These are phyloP conservation scores for Macrolepiota dolichaula DNA, from an alignment of 768 basidiomycete species.

Conservation along the genomic window DNA sequence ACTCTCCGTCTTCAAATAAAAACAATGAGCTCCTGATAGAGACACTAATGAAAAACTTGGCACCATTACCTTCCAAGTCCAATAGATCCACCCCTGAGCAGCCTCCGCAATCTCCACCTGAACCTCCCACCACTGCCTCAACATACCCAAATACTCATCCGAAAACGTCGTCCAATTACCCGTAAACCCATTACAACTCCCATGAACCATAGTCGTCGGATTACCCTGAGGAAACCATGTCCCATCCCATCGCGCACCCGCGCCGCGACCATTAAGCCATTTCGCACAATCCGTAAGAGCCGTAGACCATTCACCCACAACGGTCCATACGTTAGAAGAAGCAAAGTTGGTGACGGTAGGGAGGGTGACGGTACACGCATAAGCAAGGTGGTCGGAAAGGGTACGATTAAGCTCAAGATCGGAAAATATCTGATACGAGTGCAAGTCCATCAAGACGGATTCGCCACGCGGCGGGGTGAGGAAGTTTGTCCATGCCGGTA, in stretches of 20 bases:
- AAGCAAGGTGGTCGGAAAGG: conserved; percentile 57
- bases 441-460: conserved; percentile 66
- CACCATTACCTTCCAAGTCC: conserved; percentile 68
- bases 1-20: conserved; percentile 47
- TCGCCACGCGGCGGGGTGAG: conserved; percentile 48
- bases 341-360: conserved; percentile 33
- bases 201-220: conserved; percentile 38
- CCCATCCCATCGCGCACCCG: conserved; percentile 70
- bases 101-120: conserved; percentile 74
- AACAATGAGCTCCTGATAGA: neutral
- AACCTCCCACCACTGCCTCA: conserved; percentile 78
- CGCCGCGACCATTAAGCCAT: conserved; percentile 78
- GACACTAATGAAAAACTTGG: neutral
- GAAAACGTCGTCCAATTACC: conserved; percentile 59
- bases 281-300: conserved; percentile 71
- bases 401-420: conserved; percentile 50
- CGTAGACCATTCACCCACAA: conserved; percentile 79
- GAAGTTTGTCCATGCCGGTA: conserved; percentile 58
- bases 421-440: conserved; percentile 75
- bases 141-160: conserved; percentile 55
- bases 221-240: conserved; percentile 39
- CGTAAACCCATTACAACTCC: conserved; percentile 60
- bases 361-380: conserved; percentile 53
- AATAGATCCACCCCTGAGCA: conserved; percentile 70
- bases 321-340: conserved; percentile 61